Percentiles rank a stretch among this genome's conserved stretches.
Evolutionary conservation across 768 basidiomycete genomes (phyloP).

Genomic region (Termitomyces titanicus): DNA sequence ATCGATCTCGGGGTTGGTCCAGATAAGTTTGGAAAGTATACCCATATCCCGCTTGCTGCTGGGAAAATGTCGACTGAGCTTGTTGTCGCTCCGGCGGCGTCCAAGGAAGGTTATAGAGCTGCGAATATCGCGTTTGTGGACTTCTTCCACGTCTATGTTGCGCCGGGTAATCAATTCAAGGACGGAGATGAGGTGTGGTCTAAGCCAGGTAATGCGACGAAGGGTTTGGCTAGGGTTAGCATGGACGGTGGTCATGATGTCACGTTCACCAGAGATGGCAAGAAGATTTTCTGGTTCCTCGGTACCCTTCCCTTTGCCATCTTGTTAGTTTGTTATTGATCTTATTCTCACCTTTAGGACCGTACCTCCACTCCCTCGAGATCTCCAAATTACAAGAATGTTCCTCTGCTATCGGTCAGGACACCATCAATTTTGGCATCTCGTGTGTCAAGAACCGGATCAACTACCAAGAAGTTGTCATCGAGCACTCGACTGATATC

Average conservation of each 20-base stretch:
- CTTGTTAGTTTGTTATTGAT: neutral
- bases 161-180: conserved; percentile 35
- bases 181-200: conserved; percentile 56
- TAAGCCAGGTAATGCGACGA: conserved; percentile 64
- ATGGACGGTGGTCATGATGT: conserved; percentile 74
- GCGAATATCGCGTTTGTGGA: conserved; percentile 62
- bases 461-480: conserved; percentile 53
- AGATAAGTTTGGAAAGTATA: conserved; percentile 44
- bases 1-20: conserved; percentile 47
- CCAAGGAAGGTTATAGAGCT: conserved; percentile 20
- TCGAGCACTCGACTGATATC: conserved; percentile 61
- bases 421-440: conserved; percentile 56
- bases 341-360: conserved; percentile 34
- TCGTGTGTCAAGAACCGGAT: conserved; percentile 54
- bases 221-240: conserved; percentile 58
- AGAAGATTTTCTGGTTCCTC: conserved; percentile 68
- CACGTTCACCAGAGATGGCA: conserved; percentile 60
- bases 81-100: conserved; percentile 32
- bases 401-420: conserved; percentile 41
- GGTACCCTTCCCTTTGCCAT: conserved; percentile 35
- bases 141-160: conserved; percentile 63
- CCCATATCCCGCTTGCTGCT: conserved; percentile 43
- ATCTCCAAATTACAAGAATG: conserved; percentile 50
- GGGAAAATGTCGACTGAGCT: conserved; percentile 60
- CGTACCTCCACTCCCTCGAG: conserved; percentile 61